Evolutionary conservation across 148 eudicot species (phyloP), one percentile per base, ranked within the genome.

Genomic region (Dianthus caryophyllus): DNA sequence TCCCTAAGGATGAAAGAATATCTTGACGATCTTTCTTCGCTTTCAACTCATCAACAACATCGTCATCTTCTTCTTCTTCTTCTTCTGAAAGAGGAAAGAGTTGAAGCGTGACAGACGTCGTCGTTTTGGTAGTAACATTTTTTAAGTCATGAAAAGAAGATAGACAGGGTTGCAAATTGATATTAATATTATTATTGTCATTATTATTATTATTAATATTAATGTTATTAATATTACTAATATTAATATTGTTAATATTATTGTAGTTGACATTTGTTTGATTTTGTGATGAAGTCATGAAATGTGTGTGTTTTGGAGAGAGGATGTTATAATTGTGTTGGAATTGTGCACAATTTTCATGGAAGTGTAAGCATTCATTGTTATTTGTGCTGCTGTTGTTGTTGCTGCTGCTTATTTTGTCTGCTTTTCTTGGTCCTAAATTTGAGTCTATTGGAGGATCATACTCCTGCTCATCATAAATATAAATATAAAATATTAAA

Each of bases 31-130:
- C 73, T 13, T 56, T 70, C 2, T 44, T 68, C 64, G 33, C 57
- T 53, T 39, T 55, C 62, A 39, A 24, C 0, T 36, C 38, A 54
- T 11, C 24, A 47, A 8, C n/a, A 47, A 8, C n/a, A 6, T 54
- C 33, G 5, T 36, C 67, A 3, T 52, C 49, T 1, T 48, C 30
- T 5, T 54, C 18, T 4, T 61, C 67, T 5, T 61, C 48, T 2
- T 36, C 54, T 31, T 74, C 77, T 22, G 48, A 58, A 18, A 84
- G 46, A 0, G 88, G 88, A 43, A 84, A 84, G 24, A 84, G 56
- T 41, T 79, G 71, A 16, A 84, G 85, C 1, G 88, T 84, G 15
- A 65, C 74, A 0, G 51, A 15, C 44, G 75, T 5, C 18, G 69
- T 14, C 65, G 71, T 47, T 18, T 27, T 26, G 44, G 22, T 14